Conservation (phyloP, 2,329 filamentous ascomycete species). For the Thermomyces lanuginosus region DNA sequence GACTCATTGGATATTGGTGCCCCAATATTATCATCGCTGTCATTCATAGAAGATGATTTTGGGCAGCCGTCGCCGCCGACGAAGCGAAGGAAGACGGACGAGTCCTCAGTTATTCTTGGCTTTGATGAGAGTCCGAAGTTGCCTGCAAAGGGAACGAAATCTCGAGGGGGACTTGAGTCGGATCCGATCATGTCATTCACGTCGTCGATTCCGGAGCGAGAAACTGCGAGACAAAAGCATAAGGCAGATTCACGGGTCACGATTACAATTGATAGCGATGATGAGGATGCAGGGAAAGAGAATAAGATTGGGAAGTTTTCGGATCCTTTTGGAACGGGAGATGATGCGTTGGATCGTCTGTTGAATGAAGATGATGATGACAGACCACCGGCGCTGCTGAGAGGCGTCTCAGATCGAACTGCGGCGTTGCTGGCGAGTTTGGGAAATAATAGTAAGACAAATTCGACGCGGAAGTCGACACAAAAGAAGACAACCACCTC, state of each 20-base stretch:
- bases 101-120: conserved; percentile 2
- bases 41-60: conserved; percentile 6
- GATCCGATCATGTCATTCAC: conserved; percentile 31
- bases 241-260: conserved; percentile 12
- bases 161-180: conserved; percentile 13
- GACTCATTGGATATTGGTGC: conserved; percentile 6
- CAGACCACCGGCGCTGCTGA: conserved; percentile 8
- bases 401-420: conserved; percentile 24
- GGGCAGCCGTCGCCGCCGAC: conserved; percentile 1
- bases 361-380: conserved; percentile 10
- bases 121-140: conserved; percentile 5
- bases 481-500: not conserved
- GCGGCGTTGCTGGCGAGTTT: conserved; percentile 24
- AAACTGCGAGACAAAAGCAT: conserved; percentile 1
- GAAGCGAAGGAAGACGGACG: not conserved
- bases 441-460: conserved; percentile 4
- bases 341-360: conserved; percentile 12
- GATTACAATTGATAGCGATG: conserved; percentile 23
- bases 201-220: conserved; percentile 21
- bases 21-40: conserved; percentile 6
- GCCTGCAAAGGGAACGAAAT: conserved; percentile 5
- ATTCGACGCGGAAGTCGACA: not conserved
- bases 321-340: conserved; percentile 13
- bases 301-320: conserved; percentile 23
- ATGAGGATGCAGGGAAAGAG: too few species aligned